phyloP scores from a whole-genome alignment of 768 basidiomycete species.

The Paxillus ammoniavirescens region DNA sequence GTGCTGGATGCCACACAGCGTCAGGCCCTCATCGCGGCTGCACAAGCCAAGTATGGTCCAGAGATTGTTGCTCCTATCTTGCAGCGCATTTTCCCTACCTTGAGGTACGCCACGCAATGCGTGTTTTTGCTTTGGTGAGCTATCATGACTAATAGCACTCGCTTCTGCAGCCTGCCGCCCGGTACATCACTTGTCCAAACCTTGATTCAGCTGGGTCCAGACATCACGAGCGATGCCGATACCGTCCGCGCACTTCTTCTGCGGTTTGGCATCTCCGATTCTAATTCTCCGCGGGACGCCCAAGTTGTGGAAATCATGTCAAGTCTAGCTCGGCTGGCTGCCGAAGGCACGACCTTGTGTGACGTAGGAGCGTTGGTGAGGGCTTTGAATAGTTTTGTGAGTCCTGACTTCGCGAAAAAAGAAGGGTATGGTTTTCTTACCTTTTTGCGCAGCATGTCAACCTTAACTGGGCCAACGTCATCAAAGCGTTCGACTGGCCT shows the following conservation, averaged over 20 bases:
- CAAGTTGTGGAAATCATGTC: conserved; percentile 73
- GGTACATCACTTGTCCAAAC: conserved; percentile 72
- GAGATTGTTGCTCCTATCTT: conserved; percentile 75
- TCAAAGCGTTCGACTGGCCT: conserved; percentile 83
- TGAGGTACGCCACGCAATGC: conserved; percentile 53
- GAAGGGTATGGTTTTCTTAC: conserved; percentile 6
- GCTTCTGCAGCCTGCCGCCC: conserved; percentile 52
- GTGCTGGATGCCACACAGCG: conserved; percentile 71
- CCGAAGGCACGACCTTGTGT: conserved; percentile 70
- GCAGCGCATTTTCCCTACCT: conserved; percentile 66
- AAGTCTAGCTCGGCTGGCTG: conserved; percentile 62
- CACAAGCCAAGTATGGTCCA: conserved; percentile 76
- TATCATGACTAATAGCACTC: conserved; percentile 12
- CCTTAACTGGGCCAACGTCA: conserved; percentile 78
- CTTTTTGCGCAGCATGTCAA: conserved; percentile 48
- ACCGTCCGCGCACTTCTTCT: conserved; percentile 64
- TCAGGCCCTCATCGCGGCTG: conserved; percentile 70
- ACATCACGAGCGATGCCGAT: conserved; percentile 74
- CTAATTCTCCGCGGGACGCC: conserved; percentile 66
- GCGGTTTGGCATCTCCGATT: conserved; percentile 74
- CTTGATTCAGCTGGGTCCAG: conserved; percentile 74
- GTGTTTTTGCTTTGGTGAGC: conserved; percentile 6
- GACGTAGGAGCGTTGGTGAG: conserved; percentile 75
- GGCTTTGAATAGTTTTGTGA: conserved; percentile 71
- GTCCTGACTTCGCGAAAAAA: conserved; percentile 29